These are phyloP conservation scores for Pilaira anomala DNA, from an alignment of 192 early-diverging fungal genomes.

Conservation along the genomic window DNA sequence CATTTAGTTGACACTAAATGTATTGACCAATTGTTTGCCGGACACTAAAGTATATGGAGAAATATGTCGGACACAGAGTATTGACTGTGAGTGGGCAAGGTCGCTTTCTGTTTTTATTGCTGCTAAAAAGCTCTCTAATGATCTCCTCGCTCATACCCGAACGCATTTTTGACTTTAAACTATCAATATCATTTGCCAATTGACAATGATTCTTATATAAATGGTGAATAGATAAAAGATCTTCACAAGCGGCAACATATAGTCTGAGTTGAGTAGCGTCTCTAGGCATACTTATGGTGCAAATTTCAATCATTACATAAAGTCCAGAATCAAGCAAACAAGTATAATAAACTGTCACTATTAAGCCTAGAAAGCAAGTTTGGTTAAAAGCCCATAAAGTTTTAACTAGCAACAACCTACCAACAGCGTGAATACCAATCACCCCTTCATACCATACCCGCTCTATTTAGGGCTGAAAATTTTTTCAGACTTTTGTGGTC, in stretches of 20 bases:
- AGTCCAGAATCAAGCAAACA: slow-evolving; percentile 1
- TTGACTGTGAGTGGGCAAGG: slow-evolving; percentile 1
- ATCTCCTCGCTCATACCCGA: slow-evolving; percentile 1
- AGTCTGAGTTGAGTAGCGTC: slow-evolving; percentile 9
- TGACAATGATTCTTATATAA: neutral
- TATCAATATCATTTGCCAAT: neutral
- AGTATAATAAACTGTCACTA: slow-evolving; percentile 2
- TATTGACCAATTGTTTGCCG: too few species aligned
- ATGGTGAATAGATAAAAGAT: slow-evolving; percentile 2
- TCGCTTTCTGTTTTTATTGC: neutral
- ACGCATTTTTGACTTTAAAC: neutral
- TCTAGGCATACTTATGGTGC: slow-evolving; percentile 7
- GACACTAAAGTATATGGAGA: too few species aligned
- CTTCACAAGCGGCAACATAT: slow-evolving; percentile 4
- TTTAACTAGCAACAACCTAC: neutral
- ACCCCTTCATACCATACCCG: slow-evolving; percentile 6
- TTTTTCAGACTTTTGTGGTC: too few species aligned
- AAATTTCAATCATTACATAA: slow-evolving; percentile 6
- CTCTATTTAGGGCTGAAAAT: too few species aligned
- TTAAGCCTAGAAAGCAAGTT: neutral
- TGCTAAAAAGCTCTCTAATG: slow-evolving; percentile 1
- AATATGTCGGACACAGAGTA: too few species aligned
- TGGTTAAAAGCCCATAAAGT: slow-evolving; percentile 2
- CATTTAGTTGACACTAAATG: too few species aligned
- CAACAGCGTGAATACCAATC: slow-evolving; percentile 1